phyloP scores from a whole-genome alignment of 441 rosid genomes.

The Erodium trifolium region DNA sequence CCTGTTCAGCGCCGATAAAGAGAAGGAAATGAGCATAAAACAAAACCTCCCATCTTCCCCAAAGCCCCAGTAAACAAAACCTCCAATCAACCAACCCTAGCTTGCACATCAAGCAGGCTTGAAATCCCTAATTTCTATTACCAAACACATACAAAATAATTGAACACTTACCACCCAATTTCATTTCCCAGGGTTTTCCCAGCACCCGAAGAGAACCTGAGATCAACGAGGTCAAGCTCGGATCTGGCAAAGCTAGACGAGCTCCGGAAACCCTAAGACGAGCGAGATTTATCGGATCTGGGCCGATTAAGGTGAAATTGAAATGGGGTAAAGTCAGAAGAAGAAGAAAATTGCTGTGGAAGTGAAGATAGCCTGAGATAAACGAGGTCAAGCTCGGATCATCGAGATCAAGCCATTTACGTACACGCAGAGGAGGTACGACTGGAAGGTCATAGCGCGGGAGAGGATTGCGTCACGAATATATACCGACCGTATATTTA shows the following conservation, averaged over 20 bases:
- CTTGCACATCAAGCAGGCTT: not conserved
- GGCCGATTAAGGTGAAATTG: not conserved
- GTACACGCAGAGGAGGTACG: not conserved
- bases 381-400: not conserved
- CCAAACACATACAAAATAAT: not conserved
- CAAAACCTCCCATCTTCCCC: not conserved
- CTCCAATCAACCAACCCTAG: not conserved
- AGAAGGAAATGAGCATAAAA: not conserved
- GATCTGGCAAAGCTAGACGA: not conserved
- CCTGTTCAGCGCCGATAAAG: not conserved
- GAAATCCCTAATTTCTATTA: not conserved
- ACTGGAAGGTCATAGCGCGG: not conserved
- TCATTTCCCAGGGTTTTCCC: not conserved
- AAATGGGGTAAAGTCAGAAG: not conserved
- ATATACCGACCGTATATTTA: not conserved
- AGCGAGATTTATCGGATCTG: not conserved
- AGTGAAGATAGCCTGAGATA: not conserved
- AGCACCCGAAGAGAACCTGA: not conserved
- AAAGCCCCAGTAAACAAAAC: constrained; percentile 9
- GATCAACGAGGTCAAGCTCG: not conserved
- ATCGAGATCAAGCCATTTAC: not conserved
- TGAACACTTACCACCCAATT: not conserved
- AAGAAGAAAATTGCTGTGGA: not conserved
- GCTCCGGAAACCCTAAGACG: not conserved
- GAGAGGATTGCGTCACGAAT: not conserved